Evolutionary conservation across 805 yeast genomes (phyloP), one percentile per base, ranked within the genome.

Genomic region (Saccharomycopsis vini): DNA sequence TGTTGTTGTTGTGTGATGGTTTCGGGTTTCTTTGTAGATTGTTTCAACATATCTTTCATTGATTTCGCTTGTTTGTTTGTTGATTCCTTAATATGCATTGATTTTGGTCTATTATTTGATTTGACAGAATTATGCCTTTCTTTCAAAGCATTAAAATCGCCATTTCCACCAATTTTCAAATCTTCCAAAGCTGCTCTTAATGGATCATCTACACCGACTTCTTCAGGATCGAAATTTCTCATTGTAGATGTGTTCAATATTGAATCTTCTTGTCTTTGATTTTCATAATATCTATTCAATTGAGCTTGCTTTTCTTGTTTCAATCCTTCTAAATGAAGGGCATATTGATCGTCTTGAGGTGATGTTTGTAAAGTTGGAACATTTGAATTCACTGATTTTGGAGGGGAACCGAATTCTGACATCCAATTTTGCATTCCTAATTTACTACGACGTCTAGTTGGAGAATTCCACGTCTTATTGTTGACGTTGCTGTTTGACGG

Each of bases 111-210:
- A 26, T 54, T 32, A 30, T 46, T 48, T 18, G 60, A 55, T 34
- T 54, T 56, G n/a, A 45, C 30, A 9, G 54, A 40, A 36, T 56
- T 34, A 56, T 58, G 45, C 54, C 50, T 28, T 34, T 65, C 62
- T 50, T 64, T 59, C 42, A 66, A 55, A 29, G 63, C 66, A 22
- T 56, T 56, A 61, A 60, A 60, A 49, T 63, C 64, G 20, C 69
- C 75, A 56, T 70, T 60, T 22, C 73, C 62, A 42, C 69, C 69
- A 15, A 61, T 52, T 33, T 62, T 61, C 40, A 66, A 52, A 40
- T 67, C 69, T 45, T 71, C 73, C 42, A 76, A 57, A 2, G 79
- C 79, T 2, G 76, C 73, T 28, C 75, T 68, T 36, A 77, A 57
- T 6, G 80, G 80, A 52, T 76, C 79, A n/a, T 47, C 47, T 7